phyloP scores from a whole-genome alignment of 768 basidiomycete species.

The Leccinum arenicola region DNA sequence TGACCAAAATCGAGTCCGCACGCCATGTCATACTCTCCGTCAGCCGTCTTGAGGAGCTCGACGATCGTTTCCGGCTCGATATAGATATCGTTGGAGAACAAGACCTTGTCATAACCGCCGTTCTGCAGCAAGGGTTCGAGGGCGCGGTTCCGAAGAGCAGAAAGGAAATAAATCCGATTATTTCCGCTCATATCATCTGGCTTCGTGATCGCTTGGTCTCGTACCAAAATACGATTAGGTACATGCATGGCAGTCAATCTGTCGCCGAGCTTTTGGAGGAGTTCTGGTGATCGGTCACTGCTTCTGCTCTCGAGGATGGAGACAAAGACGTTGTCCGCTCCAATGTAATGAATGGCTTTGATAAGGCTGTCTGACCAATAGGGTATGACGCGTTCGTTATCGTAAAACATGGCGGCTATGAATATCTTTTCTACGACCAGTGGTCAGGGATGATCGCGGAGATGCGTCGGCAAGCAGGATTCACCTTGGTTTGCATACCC shows the following conservation, averaged over 20 bases:
- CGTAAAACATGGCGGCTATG: constrained; percentile 36
- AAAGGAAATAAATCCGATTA: constrained; percentile 9
- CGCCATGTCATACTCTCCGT: constrained; percentile 42
- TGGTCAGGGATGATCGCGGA: background rate
- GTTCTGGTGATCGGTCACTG: constrained; percentile 5
- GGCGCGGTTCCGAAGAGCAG: constrained; percentile 38
- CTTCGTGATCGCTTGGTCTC: constrained; percentile 6
- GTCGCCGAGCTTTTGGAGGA: constrained; percentile 11
- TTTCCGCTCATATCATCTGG: background rate
- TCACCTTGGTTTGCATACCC: constrained; percentile 19
- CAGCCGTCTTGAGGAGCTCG: constrained; percentile 37
- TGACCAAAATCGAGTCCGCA: constrained; percentile 40
- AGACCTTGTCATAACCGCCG: constrained; percentile 37
- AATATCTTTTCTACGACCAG: constrained; percentile 13
- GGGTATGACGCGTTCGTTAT: constrained; percentile 37
- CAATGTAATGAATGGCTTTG: constrained; percentile 37
- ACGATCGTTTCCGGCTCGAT: constrained; percentile 39
- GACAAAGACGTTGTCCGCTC: constrained; percentile 42
- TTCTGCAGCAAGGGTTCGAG: constrained; percentile 38
- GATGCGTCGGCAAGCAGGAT: too few relatives aligned
- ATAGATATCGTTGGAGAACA: constrained; percentile 44
- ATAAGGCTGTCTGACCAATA: constrained; percentile 38
- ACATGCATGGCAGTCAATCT: constrained; percentile 13
- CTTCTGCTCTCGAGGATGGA: constrained; percentile 41
- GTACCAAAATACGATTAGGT: constrained; percentile 11